These are phyloP conservation scores for Cryptococcus neoformans DNA, from an alignment of 1,284 basidiomycete species.

Conservation along the genomic window DNA sequence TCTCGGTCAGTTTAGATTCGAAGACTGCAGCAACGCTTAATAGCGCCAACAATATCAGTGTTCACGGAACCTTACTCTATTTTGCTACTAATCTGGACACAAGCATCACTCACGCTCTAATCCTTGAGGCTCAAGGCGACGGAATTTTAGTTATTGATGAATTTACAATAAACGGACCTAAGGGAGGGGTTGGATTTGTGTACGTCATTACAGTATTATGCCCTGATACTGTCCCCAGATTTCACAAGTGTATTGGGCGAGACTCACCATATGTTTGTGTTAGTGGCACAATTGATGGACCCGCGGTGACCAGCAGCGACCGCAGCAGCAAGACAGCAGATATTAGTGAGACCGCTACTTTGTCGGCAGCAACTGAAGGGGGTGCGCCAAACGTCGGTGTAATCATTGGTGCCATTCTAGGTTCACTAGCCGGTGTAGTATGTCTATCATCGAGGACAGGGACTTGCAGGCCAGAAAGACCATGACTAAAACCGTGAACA, in stretches of 20 bases:
- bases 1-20: conserved; percentile 14
- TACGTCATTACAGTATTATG: conserved; percentile 1
- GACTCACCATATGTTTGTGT: background rate
- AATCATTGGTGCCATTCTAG: conserved; percentile 30
- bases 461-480: background rate
- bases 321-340: background rate
- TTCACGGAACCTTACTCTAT: conserved; percentile 24
- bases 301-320: background rate
- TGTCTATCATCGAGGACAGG: conserved; percentile 2
- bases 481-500: background rate
- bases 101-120: conserved; percentile 15
- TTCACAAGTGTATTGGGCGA: too few species aligned
- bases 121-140: conserved; percentile 13
- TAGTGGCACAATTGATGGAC: background rate
- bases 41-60: conserved; percentile 14
- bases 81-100: conserved; percentile 29
- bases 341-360: background rate
- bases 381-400: conserved; percentile 21
- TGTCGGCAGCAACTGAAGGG: conserved; percentile 1
- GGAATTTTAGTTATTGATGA: conserved; percentile 23
- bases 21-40: conserved; percentile 17
- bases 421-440: conserved; percentile 27
- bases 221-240: too few species aligned
- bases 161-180: conserved; percentile 20
- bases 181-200: conserved; percentile 23